Evolutionary conservation across 2,329 filamentous ascomycete genomes (phyloP), one percentile per base, ranked within the genome.

Genomic region (Talaromyces marneffei): DNA sequence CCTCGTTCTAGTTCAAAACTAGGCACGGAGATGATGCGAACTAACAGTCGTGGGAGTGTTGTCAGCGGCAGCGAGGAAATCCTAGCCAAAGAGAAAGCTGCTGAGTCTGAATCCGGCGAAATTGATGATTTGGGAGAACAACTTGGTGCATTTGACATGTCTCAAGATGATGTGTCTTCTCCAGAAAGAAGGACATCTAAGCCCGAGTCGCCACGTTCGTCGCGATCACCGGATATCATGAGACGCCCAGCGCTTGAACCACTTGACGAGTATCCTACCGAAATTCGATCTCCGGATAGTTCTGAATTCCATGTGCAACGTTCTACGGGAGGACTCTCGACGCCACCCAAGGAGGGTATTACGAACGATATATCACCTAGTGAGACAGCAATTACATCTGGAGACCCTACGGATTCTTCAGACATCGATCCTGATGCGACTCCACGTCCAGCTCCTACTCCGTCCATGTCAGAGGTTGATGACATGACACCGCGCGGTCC

Each of bases 21-120:
- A 1, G 92, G 92, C 1, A 94, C 92, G 55, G 93, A 97, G 74
- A 97, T 97, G 93, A 93, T 97, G 91, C 87, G 93, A 53, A 95
- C 93, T 20, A 96, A 96, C 73, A 96, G 91, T 70, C 89, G 93
- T 68, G 93, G 95, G 54, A 96, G 92, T 70, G 84, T 90, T 33
- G 78, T 80, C 39, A 79, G 77, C 59, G 76, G 74, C 56, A 73
- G 72, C 55, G 78, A 79, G 48, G 77, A 79, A 37, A 64, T 72
- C 7, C 61, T 74, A 37, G 70, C 68, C 53, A 72, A 68, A 63
- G 74, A 71, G 64, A 71, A 67, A 44, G 37, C 67, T 71, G 12
- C 62, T 75, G 39, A 72, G 23, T 18, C 23, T 29, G 56, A 40
- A 20, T 20, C 48, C 8, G 39, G 44, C 9, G 48, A 53, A 42